Base-by-base conservation (phyloP, 139 green algal species). In the Ettlia oleoabundans region DNA sequence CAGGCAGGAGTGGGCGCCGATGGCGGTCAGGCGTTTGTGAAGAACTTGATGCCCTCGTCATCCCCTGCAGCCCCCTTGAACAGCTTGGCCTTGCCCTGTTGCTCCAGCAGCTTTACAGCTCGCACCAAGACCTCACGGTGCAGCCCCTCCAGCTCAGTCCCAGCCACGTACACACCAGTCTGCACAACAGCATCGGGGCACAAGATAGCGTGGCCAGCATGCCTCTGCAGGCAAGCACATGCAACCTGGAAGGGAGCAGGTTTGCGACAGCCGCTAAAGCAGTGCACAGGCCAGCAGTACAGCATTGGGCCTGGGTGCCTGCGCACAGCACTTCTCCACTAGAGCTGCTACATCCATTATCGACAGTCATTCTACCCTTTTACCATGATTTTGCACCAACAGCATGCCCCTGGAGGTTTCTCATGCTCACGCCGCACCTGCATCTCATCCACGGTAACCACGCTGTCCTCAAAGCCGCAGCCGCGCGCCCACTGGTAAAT, bases 1-100 rank as follows among this genome's bases (percentile, higher is more conserved):
- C n/a, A n/a, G n/a, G 15, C 13, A 58, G 10, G 47, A 24, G 47
- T 15, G 47, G 47, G 47, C 47, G 15, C 10, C 47, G 13, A 58
- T 24, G 47, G 47, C 13, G 55, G 55, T 28, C 15, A n/a, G 5
- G 55, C 55, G 15, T 28, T 5, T 65, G 65, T 28, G 21, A 80
- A 80, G 40, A 96, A 95, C 84, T 96, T 96, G 62, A 96, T 86
- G 28, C 93, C 93, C 51, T 92, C 87, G 13, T 95, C 93, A 32
- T 92, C 93, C 2, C 82, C 78, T 7, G 82, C 85, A 15, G 66
- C 69, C 0, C 92, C 92, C 52, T 87, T 88, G 86, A 95, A 95
- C 30, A 93, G 58, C 88, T 85, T 93, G 69, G 90, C 90, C 63
- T 89, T 90, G 28, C 92, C 90, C 78, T 89, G 85, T 28, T 73